Conservation (phyloP, 176 grass and related monocot genomes). For the Areca catechu region DNA sequence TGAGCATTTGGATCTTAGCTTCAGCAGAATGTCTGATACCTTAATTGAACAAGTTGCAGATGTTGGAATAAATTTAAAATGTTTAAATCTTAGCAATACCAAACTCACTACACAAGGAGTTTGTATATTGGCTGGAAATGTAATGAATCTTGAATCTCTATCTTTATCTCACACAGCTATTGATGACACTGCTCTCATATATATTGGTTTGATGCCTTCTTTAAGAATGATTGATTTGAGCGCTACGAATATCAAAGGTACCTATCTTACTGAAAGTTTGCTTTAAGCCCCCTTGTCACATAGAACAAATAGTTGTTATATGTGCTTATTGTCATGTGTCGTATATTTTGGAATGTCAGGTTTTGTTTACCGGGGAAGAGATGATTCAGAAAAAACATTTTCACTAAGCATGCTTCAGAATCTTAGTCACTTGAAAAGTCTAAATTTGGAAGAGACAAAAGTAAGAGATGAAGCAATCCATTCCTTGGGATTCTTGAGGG, state of each 20-base stretch:
- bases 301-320: slow-evolving; percentile 1
- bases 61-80: slow-evolving; percentile 50
- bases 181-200: slow-evolving; percentile 65
- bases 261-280: slow-evolving; percentile 14
- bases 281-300: slow-evolving; percentile 20
- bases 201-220: slow-evolving; percentile 63
- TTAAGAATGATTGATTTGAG: slow-evolving; percentile 50
- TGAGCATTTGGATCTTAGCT: slow-evolving; percentile 58
- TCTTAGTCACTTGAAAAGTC: slow-evolving; percentile 54
- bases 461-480: slow-evolving; percentile 51
- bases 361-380: slow-evolving; percentile 21
- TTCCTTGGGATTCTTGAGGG: slow-evolving; percentile 40
- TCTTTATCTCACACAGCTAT: slow-evolving; percentile 61
- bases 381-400: slow-evolving; percentile 19
- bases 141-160: slow-evolving; percentile 49
- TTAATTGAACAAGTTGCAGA: slow-evolving; percentile 57
- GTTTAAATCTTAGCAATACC: slow-evolving; percentile 59
- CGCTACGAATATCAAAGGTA: slow-evolving; percentile 61
- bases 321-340: neutral
- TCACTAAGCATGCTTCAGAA: slow-evolving; percentile 42
- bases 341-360: slow-evolving; percentile 38
- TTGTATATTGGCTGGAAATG: slow-evolving; percentile 45
- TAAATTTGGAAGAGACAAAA: slow-evolving; percentile 58
- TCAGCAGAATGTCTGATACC: slow-evolving; percentile 41
- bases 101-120: slow-evolving; percentile 47